Base-by-base conservation (phyloP, 306 rosid genomes). In the Gynostemma pentaphyllum region DNA sequence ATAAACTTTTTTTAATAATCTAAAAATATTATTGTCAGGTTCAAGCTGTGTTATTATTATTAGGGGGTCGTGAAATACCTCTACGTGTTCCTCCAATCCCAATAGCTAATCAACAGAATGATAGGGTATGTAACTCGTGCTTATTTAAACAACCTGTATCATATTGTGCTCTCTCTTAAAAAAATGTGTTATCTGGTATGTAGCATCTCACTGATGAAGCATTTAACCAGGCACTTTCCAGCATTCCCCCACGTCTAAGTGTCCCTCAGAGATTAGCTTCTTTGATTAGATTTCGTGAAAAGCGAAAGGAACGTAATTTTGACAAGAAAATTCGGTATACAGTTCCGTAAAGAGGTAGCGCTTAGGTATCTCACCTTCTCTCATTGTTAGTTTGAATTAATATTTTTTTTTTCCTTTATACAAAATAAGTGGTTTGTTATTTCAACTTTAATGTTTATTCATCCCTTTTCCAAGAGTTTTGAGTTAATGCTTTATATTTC, bases 271-370 rank as follows among this genome's bases (percentile, higher is more conserved):
- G 95, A 70, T 53, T 83, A 64, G 95, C 95, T 49, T 83, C 90
- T 27, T 74, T 87, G 76, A 74, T 81, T 72, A 87, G 95, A 71
- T 87, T 87, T 73, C 95, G 90, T 24, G 95, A 87, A 70, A 87
- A 87, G 78, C 68, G 95, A 63, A 87, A 87, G 60, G 95, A 87
- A 67, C 66, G 87, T 30, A 81, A 83, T 72, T 87, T 83, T 80
- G 95, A 87, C 74, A 83, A 87, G 79, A 87, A 87, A 78, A 83
- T 83, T 16, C 87, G 95, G 32, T 87, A 87, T 50, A 81, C 88
- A 47, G 95, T 87, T 73, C 90, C 90, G 88, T 45, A 83, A 87
- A 72, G 90, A 83, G 79, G 95, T 83, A 34, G 90, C 95, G 28
- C 79, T 83, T 46, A 83, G 95, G 95, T 81, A 83, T 51, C 64